A percentile compares a stretch with the other conserved stretches of the same genome.
Evolutionary conservation across 495 filamentous ascomycete genomes (phyloP).

Genomic region (Penicillium roqueforti): DNA sequence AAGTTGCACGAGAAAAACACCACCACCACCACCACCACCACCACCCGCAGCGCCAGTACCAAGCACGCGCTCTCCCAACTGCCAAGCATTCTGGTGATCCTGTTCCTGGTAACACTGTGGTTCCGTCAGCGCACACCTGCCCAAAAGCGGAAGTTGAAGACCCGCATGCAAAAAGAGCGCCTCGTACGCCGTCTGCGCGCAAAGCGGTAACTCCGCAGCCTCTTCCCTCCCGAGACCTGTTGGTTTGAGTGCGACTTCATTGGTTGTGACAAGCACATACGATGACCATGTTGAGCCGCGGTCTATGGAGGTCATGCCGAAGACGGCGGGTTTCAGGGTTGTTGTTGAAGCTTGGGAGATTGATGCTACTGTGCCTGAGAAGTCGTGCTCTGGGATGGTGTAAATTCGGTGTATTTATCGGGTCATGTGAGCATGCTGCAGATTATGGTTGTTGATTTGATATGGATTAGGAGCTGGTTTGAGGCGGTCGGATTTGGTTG

Average conservation of each 20-base stretch:
- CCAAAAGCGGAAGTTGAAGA: neutral
- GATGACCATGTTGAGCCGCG: slow-evolving; percentile 30
- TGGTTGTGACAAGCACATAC: slow-evolving; percentile 21
- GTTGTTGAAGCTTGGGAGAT: slow-evolving; percentile 2
- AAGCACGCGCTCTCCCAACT: slow-evolving; percentile 14
- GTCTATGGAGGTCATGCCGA: slow-evolving; percentile 28
- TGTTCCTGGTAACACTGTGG: neutral
- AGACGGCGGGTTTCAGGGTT: slow-evolving; percentile 26
- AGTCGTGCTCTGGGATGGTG: slow-evolving; percentile 40
- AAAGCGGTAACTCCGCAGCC: slow-evolving; percentile 32
- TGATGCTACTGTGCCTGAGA: slow-evolving; percentile 39
- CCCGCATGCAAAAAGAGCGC: slow-evolving; percentile 31
- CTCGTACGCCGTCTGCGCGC: slow-evolving; percentile 34
- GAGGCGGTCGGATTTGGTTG: slow-evolving; percentile 19
- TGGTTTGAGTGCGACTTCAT: slow-evolving; percentile 30
- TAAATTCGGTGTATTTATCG: slow-evolving; percentile 27
- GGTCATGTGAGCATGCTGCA: slow-evolving; percentile 35
- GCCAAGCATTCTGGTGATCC: neutral
- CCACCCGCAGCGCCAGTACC: slow-evolving; percentile 35
- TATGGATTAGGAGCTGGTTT: slow-evolving; percentile 25
- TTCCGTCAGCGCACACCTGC: neutral
- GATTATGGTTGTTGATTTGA: slow-evolving; percentile 30
- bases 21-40: no score
- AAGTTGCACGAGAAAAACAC: slow-evolving; percentile 34
- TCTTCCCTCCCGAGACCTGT: slow-evolving; percentile 14